Evolutionary conservation across 805 yeast species (phyloP).

Genomic region (Ogataea minuta): DNA sequence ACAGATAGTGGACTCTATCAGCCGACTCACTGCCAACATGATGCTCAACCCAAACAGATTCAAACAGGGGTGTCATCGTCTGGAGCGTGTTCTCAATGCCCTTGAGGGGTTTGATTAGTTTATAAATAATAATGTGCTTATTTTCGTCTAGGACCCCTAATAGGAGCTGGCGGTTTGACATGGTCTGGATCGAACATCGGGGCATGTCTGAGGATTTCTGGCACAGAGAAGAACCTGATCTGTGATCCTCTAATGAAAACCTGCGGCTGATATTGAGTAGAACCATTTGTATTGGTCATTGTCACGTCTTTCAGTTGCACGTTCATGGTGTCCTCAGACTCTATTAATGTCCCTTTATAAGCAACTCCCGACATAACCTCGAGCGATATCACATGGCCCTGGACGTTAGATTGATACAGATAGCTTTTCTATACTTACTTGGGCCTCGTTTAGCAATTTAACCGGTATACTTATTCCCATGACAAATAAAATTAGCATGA

Average conservation of each 20-base stretch:
- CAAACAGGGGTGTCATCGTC: constrained; percentile 73
- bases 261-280: constrained; percentile 71
- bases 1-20: constrained; percentile 79
- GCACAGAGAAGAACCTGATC: constrained; percentile 78
- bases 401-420: constrained; percentile 6
- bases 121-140: background rate
- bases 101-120: constrained; percentile 68
- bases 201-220: constrained; percentile 84
- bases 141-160: constrained; percentile 43
- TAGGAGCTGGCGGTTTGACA: constrained; percentile 69
- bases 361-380: constrained; percentile 85
- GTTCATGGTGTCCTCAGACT: constrained; percentile 92
- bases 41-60: constrained; percentile 78
- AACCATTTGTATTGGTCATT: constrained; percentile 74
- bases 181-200: constrained; percentile 69
- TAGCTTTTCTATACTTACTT: constrained; percentile 33
- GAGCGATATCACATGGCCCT: constrained; percentile 81
- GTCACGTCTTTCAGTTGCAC: constrained; percentile 80
- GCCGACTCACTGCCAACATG: constrained; percentile 88
- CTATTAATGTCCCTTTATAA: constrained; percentile 82
- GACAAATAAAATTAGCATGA: background rate
- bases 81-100: constrained; percentile 79
- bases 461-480: constrained; percentile 81
- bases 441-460: constrained; percentile 82
- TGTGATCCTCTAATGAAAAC: constrained; percentile 92